phyloP scores from a whole-genome alignment of 805 yeast genomes.

The Kuraishia borneana region DNA sequence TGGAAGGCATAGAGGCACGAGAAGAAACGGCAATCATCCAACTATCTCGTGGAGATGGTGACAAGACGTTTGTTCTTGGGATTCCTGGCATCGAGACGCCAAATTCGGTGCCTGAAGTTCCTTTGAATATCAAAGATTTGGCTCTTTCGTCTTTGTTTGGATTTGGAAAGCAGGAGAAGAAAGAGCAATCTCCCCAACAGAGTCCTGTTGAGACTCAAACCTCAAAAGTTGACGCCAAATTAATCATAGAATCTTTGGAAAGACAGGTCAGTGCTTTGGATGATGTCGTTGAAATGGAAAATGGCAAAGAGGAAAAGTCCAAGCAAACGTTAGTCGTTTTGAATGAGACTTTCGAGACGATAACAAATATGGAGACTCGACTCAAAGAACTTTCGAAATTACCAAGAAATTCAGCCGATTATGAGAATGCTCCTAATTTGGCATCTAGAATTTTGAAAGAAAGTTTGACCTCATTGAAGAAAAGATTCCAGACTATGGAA shows the following conservation, averaged over 20 bases:
- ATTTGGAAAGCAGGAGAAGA: not conserved
- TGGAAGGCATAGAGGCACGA: conserved; percentile 12
- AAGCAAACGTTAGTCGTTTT: conserved; percentile 13
- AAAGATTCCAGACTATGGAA: conserved; percentile 4
- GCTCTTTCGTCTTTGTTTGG: not conserved
- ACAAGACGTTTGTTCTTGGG: no score
- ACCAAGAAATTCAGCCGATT: conserved; percentile 6
- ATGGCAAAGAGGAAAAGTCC: conserved; percentile 9
- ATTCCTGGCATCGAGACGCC: no score
- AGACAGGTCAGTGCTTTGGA: conserved; percentile 14
- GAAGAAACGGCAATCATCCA: conserved; percentile 3
- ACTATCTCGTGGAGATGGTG: conserved; percentile 2
- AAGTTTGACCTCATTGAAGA: conserved; percentile 6
- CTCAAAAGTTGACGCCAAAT: conserved; percentile 7
- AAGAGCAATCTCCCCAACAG: not conserved
- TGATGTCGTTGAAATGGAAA: conserved; percentile 10
- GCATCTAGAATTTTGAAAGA: conserved; percentile 6
- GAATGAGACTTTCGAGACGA: conserved; percentile 14
- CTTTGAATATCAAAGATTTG: not conserved
- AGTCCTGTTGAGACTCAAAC: not conserved
- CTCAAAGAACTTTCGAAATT: conserved; percentile 9
- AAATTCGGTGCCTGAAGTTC: not conserved
- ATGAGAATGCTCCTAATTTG: not conserved
- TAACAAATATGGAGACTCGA: conserved; percentile 11
- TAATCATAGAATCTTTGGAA: conserved; percentile 11